Evolutionary conservation across 208 protist species (phyloP), one percentile per base, ranked within the genome.

Genomic region (Porcisia deanei): DNA sequence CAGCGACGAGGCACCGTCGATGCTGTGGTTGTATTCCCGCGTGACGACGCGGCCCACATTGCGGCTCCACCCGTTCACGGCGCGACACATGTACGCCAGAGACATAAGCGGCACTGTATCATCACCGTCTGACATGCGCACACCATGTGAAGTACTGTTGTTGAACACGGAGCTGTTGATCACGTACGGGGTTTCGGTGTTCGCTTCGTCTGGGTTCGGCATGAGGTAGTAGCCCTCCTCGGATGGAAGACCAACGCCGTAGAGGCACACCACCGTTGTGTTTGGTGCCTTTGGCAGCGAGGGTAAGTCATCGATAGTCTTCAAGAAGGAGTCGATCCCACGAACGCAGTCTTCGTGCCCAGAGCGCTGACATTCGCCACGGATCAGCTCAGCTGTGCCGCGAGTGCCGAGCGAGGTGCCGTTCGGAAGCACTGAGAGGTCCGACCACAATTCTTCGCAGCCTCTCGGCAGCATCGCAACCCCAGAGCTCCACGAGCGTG

Each of bases 1-100:
- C 54, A 95, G 77, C 52, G 67, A 73, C 30, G 63, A 83, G 14
- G 73, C 74, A 58, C 58, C 57, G 25, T n/a, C 70, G 12, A 77
- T 55, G 58, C 83, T 72, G 75, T 97, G 88, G 41, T 85, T 81
- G 71, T 85, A 93, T 76, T 98, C 94, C 5, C 91, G 83, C 49
- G 94, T 97, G 25, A 97, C 79, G 47, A 98, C 93, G 45, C 89
- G 85, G 16, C 88, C 90, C 39, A 95, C 89, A 77, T 92, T 90
- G 52, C 82, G 79, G 10, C 63, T 82, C 93, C 94, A 98, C 9
- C 92, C 92, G 82, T 97, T 96, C 55, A 86, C 80, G 20, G 91
- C 90, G 2, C 93, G 84, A 77, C 96, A 98, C 92, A 97, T 97
- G 84, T 97, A 97, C 25, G 84, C 94, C 25, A 98, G 88, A 45